Evolutionary conservation across 805 yeast genomes (phyloP).

Genomic region (Metschnikowia vanudenii): DNA sequence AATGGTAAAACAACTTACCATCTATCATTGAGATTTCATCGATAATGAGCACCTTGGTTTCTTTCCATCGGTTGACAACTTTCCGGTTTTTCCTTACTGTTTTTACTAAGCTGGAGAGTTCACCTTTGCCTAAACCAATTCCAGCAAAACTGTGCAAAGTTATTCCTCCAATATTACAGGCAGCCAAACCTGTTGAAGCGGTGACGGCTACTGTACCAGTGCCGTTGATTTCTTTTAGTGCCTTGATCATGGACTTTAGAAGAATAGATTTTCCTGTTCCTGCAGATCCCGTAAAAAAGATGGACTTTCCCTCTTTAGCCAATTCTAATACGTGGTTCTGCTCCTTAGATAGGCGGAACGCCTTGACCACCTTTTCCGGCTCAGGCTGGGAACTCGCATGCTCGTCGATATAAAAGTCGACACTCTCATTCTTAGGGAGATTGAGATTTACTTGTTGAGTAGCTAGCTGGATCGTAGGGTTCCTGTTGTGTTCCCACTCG

Average conservation of each 20-base stretch:
- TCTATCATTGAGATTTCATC: conserved; percentile 97
- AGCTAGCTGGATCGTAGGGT: conserved; percentile 30
- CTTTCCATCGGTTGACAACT: conserved; percentile 57
- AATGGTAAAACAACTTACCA: conserved; percentile 69
- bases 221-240: conserved; percentile 34
- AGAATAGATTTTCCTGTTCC: conserved; percentile 86
- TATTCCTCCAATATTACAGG: conserved; percentile 87
- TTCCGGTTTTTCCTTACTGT: conserved; percentile 48
- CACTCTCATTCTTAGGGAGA: not conserved
- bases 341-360: conserved; percentile 47
- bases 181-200: conserved; percentile 96
- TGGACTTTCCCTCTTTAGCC: conserved; percentile 51
- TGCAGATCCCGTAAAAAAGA: conserved; percentile 81
- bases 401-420: not conserved
- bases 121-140: conserved; percentile 71
- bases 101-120: conserved; percentile 44
- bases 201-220: conserved; percentile 69
- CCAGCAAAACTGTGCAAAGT: conserved; percentile 87
- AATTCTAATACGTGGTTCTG: conserved; percentile 65
- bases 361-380: conserved; percentile 31
- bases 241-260: conserved; percentile 57
- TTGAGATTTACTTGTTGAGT: conserved; percentile 19
- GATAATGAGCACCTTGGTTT: conserved; percentile 67
- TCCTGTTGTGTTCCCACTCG: not conserved
- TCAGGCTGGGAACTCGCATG: not conserved